Base-by-base conservation (phyloP, 352 stramenopile genomes). In the Globisporangium megalacanthum region DNA sequence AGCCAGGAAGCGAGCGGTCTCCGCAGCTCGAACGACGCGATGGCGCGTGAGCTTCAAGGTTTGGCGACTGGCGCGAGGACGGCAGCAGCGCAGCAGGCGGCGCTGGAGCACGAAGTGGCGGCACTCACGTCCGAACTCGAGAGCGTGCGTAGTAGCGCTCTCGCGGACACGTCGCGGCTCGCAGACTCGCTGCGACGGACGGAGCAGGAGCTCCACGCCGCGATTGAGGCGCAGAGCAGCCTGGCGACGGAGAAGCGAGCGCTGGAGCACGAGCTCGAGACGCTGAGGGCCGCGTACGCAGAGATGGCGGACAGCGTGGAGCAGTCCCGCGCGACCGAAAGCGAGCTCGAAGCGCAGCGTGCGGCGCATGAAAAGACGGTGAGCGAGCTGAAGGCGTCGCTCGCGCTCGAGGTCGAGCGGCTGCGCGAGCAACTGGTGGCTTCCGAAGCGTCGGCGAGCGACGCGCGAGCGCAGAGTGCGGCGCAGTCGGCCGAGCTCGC, bases 271-370 rank as follows among this genome's bases (percentile, higher is more conserved):
- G 76, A 88, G 35, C 57, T 90, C 4, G 55, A 72, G 8, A 48
- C 63, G 1, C 49, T 86, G 6, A 68, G 60, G 48, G 54, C 58
- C 33, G 54, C 72, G 22, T 69, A 65, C 50, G 62, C 64, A 66
- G 64, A 61, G 37, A 52, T 73, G 14, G 72, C 69, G 36, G 52
- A 72, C 20, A 70, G 81, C 39, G 68, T 72, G n/a, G 66, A 80
- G 22, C 65, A 75, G 1, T 48, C 68, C 14, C 49, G 49, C 22
- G 42, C 52, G 9, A 53, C 62, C 19, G 60, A 74, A 29, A 54
- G 36, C 25, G 65, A 79, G 50, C 59, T 81, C n/a, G 41, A 68
- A 29, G 44, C 62, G 9, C 41, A 58, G 42, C 52, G 44, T 29
- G 19, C 19, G 14, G 49, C 36, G 11, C 53, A 60, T 29, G 59